Percentiles rank a stretch among this genome's conserved stretches.
Evolutionary conservation across 768 basidiomycete genomes (phyloP).

Genomic region (Chalciporus pseudorubinellus): DNA sequence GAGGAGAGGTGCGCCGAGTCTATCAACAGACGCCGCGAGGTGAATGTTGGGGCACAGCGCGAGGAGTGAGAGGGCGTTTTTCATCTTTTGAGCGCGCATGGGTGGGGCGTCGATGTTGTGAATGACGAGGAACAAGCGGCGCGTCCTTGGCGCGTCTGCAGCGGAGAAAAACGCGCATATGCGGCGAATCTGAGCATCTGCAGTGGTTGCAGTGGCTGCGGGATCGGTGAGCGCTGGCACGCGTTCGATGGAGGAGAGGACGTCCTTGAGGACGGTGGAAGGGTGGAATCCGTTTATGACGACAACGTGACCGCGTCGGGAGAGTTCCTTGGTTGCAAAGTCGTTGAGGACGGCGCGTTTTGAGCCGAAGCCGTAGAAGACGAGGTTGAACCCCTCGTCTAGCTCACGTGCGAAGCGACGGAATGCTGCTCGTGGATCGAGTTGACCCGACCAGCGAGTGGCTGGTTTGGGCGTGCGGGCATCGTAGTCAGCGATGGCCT

Average conservation of each 20-base stretch:
- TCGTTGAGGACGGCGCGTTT: constrained; percentile 75
- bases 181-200: constrained; percentile 63
- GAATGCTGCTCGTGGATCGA: constrained; percentile 38
- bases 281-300: constrained; percentile 80
- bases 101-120: constrained; percentile 86
- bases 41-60: constrained; percentile 76
- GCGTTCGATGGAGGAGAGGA: constrained; percentile 58
- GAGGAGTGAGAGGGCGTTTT: constrained; percentile 67
- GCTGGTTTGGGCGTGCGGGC: constrained; percentile 10
- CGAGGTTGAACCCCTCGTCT: constrained; percentile 78
- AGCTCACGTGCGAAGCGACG: constrained; percentile 69
- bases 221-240: constrained; percentile 22
- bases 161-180: constrained; percentile 65
- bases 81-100: constrained; percentile 61
- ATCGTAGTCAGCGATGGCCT: constrained; percentile 30
- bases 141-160: constrained; percentile 22
- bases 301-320: constrained; percentile 66
- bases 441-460: constrained; percentile 22
- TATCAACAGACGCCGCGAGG: constrained; percentile 82
- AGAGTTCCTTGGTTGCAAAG: constrained; percentile 60
- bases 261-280: constrained; percentile 61
- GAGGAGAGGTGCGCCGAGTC: constrained; percentile 78
- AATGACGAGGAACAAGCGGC: constrained; percentile 71
- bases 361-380: constrained; percentile 88
- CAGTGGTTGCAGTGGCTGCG: constrained; percentile 18